Conservation (phyloP, 306 rosid genomes). For the Prunus padus region DNA sequence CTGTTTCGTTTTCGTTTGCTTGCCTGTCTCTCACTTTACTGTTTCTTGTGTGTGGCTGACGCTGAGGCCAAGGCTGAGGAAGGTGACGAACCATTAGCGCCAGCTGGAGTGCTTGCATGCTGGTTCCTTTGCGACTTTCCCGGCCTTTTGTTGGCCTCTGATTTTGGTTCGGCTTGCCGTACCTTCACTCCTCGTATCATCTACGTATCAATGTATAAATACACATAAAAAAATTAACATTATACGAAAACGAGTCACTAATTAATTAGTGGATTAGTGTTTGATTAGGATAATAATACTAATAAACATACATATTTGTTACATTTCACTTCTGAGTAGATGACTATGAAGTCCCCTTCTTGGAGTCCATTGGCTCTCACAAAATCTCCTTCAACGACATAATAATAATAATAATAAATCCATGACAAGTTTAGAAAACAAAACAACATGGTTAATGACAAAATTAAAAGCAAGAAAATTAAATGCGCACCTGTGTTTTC, state of each 20-base stretch:
- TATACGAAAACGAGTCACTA: neutral
- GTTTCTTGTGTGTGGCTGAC: constrained; percentile 8
- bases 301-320: constrained; percentile 69
- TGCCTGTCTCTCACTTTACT: constrained; percentile 15
- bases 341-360: constrained; percentile 97
- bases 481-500: constrained; percentile 79
- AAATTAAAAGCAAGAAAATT: neutral
- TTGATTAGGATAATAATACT: neutral
- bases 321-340: constrained; percentile 84
- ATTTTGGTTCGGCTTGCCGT: constrained; percentile 63
- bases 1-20: neutral
- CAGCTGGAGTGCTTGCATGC: constrained; percentile 40
- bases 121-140: constrained; percentile 74
- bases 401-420: neutral
- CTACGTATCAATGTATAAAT: constrained; percentile 22
- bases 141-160: constrained; percentile 52
- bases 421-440: neutral
- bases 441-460: neutral
- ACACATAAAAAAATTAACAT: neutral
- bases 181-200: constrained; percentile 99
- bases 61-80: constrained; percentile 17
- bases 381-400: constrained; percentile 65
- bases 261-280: neutral
- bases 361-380: constrained; percentile 98
- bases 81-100: constrained; percentile 35